A percentile compares a stretch with the other conserved stretches of the same genome.
Evolutionary conservation across 495 filamentous ascomycete genomes (phyloP).

Genomic region (Pseudomonodictys pantanalensis): DNA sequence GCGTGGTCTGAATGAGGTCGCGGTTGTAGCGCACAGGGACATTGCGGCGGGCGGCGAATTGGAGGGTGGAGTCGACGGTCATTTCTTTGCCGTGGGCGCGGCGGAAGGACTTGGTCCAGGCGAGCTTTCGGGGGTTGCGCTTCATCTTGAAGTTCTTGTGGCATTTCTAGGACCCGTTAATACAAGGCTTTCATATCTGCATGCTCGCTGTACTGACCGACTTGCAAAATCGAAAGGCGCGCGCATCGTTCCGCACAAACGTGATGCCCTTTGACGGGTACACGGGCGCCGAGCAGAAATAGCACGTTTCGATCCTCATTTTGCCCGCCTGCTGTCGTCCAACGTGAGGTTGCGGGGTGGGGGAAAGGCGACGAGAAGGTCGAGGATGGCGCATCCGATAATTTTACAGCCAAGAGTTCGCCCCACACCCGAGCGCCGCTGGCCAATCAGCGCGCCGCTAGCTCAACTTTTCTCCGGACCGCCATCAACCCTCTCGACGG

Average conservation of each 20-base stretch:
- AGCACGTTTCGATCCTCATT: constrained; percentile 77
- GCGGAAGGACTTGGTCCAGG: constrained; percentile 43
- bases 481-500: constrained; percentile 17
- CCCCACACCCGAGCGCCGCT: background rate
- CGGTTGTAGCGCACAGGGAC: constrained; percentile 93
- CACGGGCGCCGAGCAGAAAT: constrained; percentile 70
- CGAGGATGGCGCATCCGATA: background rate
- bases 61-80: constrained; percentile 89
- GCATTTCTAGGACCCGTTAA: constrained; percentile 3
- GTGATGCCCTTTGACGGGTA: constrained; percentile 61
- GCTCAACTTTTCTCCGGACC: background rate
- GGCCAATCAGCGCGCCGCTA: background rate
- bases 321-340: constrained; percentile 3
- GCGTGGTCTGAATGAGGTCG: constrained; percentile 77
- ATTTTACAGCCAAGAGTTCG: constrained; percentile 19
- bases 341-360: constrained; percentile 4
- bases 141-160: constrained; percentile 77
- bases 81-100: constrained; percentile 61
- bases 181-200: background rate
- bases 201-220: constrained; percentile 73
- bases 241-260: constrained; percentile 64
- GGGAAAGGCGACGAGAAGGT: constrained; percentile 6
- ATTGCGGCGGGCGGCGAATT: constrained; percentile 89
- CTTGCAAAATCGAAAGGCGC: constrained; percentile 70
- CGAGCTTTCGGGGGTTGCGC: constrained; percentile 68